Evolutionary conservation across 2,329 filamentous ascomycete genomes (phyloP).

Genomic region (Colletotrichum spaethianum): DNA sequence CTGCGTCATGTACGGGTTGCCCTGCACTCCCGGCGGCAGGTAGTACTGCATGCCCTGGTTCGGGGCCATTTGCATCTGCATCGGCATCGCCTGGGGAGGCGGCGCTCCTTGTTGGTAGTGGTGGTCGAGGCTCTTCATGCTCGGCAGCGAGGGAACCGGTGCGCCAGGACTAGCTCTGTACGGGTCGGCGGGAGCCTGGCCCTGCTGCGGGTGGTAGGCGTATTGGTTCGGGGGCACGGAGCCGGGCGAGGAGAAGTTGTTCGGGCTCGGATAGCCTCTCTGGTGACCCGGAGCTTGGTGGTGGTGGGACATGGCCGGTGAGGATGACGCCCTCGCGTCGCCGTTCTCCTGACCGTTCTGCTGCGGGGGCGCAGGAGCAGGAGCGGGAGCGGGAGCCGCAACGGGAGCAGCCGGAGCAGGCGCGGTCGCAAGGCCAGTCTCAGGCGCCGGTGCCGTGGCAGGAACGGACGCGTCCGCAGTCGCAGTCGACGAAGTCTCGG

Average conservation of each 20-base stretch:
- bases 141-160: conserved; percentile 55
- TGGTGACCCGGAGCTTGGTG: conserved; percentile 40
- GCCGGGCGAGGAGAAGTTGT: conserved; percentile 35
- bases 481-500: conserved; percentile 28
- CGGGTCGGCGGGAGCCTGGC: conserved; percentile 49
- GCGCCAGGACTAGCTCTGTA: conserved; percentile 52
- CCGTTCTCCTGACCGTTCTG: conserved; percentile 35
- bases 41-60: conserved; percentile 59
- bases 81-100: conserved; percentile 52
- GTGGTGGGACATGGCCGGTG: conserved; percentile 44
- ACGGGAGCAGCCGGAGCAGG: conserved; percentile 7
- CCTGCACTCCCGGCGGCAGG: conserved; percentile 47
- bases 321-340: conserved; percentile 41
- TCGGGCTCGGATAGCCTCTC: conserved; percentile 43
- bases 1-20: conserved; percentile 46
- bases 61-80: conserved; percentile 52
- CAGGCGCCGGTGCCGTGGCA: conserved; percentile 2
- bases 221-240: conserved; percentile 34
- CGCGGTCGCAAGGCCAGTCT: conserved; percentile 12
- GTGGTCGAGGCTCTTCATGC: conserved; percentile 59
- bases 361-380: conserved; percentile 8
- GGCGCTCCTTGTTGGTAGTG: conserved; percentile 47
- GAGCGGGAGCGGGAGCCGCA: conserved; percentile 1
- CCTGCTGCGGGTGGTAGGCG: conserved; percentile 43
- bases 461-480: conserved; percentile 22